Conservation (phyloP, 2,329 filamentous ascomycete species). For the Oidium heveae region DNA sequence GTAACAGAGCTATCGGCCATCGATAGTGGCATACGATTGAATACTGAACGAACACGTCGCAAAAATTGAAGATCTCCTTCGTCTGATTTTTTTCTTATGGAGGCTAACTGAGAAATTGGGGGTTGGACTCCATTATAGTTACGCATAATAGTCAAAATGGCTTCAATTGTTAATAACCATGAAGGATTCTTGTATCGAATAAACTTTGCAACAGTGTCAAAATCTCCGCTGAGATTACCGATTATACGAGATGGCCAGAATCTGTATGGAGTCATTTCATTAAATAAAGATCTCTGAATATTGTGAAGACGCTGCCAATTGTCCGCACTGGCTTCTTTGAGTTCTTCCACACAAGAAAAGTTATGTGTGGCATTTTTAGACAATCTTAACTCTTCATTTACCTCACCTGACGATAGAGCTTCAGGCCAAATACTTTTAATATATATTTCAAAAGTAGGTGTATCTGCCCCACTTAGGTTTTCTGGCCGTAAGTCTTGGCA, state of each 20-base stretch:
- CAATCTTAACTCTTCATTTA: not conserved
- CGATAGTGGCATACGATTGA: not conserved
- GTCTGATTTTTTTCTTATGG: not conserved
- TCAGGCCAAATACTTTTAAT: not conserved
- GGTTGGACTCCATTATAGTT: not conserved
- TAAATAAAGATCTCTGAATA: not conserved
- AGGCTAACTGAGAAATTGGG: not conserved
- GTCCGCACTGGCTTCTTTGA: too few relatives aligned
- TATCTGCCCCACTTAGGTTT: not conserved
- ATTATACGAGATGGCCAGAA: not conserved
- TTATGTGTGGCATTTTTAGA: not conserved
- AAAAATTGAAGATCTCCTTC: not conserved
- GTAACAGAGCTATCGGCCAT: not conserved
- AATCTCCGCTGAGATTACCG: not conserved
- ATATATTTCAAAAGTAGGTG: not conserved
- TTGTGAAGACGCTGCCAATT: not conserved
- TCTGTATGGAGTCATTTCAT: not conserved
- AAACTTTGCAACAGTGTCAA: not conserved
- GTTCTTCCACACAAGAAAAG: not conserved
- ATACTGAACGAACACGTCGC: not conserved
- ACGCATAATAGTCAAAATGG: not conserved
- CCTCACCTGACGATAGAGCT: not conserved
- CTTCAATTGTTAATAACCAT: not conserved
- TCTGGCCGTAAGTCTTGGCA: not conserved
- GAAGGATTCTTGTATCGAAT: not conserved